These are phyloP conservation scores for Fomitopsis schrenkii DNA, from an alignment of 1,284 basidiomycete genomes.

Conservation along the genomic window DNA sequence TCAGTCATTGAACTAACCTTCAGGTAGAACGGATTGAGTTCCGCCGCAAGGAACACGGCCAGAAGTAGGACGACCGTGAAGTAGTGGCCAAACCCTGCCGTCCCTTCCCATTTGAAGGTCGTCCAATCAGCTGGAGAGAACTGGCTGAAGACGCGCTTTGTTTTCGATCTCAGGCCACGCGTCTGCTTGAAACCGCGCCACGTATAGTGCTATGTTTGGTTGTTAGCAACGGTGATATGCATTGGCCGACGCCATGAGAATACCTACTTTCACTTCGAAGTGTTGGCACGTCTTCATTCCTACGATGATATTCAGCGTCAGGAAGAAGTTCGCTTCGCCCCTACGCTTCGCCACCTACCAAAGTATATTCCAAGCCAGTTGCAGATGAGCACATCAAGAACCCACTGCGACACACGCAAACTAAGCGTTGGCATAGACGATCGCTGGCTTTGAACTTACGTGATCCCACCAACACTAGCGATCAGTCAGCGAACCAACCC, in stretches of 20 bases:
- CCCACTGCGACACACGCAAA: constrained; percentile 49
- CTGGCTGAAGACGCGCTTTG: constrained; percentile 72
- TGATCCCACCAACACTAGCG: constrained; percentile 85
- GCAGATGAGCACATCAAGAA: constrained; percentile 79
- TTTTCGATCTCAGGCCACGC: constrained; percentile 70
- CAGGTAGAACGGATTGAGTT: constrained; percentile 81
- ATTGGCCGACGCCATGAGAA: not conserved
- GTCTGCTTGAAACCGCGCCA: constrained; percentile 82
- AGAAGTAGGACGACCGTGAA: constrained; percentile 70
- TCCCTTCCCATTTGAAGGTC: constrained; percentile 82
- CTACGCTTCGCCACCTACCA: constrained; percentile 37
- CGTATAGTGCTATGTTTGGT: constrained; percentile 56
- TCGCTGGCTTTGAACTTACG: constrained; percentile 42
- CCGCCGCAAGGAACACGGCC: constrained; percentile 76
- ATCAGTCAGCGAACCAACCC: constrained; percentile 8
- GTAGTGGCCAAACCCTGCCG: constrained; percentile 72
- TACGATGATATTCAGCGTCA: constrained; percentile 21
- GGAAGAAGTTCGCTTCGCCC: constrained; percentile 1
- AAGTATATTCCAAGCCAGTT: constrained; percentile 84
- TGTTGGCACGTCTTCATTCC: constrained; percentile 85
- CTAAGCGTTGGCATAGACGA: constrained; percentile 9
- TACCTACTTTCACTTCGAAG: constrained; percentile 74
- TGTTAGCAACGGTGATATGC: not conserved
- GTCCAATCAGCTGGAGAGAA: constrained; percentile 86
- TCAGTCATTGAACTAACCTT: constrained; percentile 44